These are phyloP conservation scores for Cardamine resedifolia DNA, from an alignment of 345 rosid species.

Conservation along the genomic window DNA sequence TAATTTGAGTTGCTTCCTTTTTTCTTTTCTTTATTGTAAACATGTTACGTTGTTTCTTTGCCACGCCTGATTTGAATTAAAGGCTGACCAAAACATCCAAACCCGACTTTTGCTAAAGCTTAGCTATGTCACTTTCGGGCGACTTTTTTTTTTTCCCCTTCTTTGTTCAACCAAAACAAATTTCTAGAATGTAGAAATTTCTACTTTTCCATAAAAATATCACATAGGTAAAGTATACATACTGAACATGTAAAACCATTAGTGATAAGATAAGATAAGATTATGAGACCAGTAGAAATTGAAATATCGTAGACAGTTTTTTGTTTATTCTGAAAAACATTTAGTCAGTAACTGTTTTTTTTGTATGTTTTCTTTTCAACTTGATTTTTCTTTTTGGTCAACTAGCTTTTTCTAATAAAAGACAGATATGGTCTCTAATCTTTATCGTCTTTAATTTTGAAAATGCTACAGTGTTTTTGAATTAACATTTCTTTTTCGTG, in stretches of 20 bases:
- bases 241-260: background rate
- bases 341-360: background rate
- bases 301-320: background rate
- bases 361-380: background rate
- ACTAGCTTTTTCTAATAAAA: constrained; percentile 22
- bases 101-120: constrained; percentile 39
- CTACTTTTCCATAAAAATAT: background rate
- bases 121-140: constrained; percentile 33
- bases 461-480: background rate
- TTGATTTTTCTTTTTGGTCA: too few species aligned
- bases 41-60: constrained; percentile 33
- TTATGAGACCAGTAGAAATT: background rate
- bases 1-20: constrained; percentile 7
- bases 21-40: constrained; percentile 5
- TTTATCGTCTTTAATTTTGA: constrained; percentile 19
- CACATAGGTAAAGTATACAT: background rate
- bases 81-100: constrained; percentile 24
- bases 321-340: background rate
- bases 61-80: constrained; percentile 42
- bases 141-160: constrained; percentile 24
- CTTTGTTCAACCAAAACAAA: background rate
- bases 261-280: constrained; percentile 5
- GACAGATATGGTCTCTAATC: constrained; percentile 7
- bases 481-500: constrained; percentile 3
- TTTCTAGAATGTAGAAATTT: background rate